Evolutionary conservation across 495 filamentous ascomycete species (phyloP).

Genomic region (Hypoxylon crocopeplum): DNA sequence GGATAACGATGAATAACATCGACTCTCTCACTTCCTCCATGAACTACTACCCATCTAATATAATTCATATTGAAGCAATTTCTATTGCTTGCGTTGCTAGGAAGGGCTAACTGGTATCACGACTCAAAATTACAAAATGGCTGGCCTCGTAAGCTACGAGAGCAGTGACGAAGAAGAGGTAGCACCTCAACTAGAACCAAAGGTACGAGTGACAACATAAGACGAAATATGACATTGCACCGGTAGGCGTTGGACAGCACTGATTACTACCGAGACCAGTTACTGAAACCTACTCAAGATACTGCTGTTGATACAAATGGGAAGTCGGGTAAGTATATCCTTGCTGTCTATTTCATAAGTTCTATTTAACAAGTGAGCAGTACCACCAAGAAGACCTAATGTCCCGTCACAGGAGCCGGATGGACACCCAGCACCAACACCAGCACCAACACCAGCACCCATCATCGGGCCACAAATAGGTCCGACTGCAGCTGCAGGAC

Average conservation of each 20-base stretch:
- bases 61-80: no score
- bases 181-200: slow-evolving; percentile 31
- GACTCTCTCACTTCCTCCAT: not conserved
- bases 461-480: slow-evolving; percentile 42
- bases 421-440: no score
- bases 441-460: slow-evolving; percentile 10
- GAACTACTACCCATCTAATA: no score
- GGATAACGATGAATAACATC: not conserved
- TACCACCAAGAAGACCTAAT: slow-evolving; percentile 8
- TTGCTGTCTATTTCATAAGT: no score
- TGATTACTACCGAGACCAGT: slow-evolving; percentile 43
- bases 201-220: slow-evolving; percentile 44
- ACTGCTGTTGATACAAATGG: slow-evolving; percentile 8
- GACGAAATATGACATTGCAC: slow-evolving; percentile 8
- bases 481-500: slow-evolving; percentile 36
- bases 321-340: slow-evolving; percentile 30
- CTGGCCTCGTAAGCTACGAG: slow-evolving; percentile 71
- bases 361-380: slow-evolving; percentile 23
- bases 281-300: slow-evolving; percentile 37
- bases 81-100: no score
- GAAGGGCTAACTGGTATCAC: no score
- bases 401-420: slow-evolving; percentile 24
- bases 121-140: slow-evolving; percentile 54
- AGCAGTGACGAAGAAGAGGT: slow-evolving; percentile 76
- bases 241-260: slow-evolving; percentile 41